These are phyloP conservation scores for Leucocoprinus leucothites DNA, from an alignment of 768 basidiomycete species.

Conservation along the genomic window DNA sequence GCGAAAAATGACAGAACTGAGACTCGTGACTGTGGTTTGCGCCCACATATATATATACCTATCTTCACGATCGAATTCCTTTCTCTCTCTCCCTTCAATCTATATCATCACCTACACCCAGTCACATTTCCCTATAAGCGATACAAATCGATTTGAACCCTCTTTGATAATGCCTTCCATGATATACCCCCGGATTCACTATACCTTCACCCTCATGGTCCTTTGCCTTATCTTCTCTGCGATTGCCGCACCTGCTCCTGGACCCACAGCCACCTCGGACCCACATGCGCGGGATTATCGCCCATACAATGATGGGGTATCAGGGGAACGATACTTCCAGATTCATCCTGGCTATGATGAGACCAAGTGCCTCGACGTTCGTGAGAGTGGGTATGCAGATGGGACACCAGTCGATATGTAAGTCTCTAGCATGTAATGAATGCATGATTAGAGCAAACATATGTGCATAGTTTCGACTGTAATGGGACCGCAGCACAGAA, in stretches of 20 bases:
- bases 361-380: slow-evolving; percentile 28
- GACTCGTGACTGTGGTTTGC: no score
- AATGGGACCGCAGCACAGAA: slow-evolving; percentile 25
- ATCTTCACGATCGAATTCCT: no score
- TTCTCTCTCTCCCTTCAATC: no score
- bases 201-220: background rate
- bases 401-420: slow-evolving; percentile 29
- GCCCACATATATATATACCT: no score
- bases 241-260: background rate
- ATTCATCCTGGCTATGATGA: slow-evolving; percentile 24
- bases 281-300: background rate
- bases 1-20: no score
- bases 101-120: background rate
- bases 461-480: slow-evolving; percentile 24
- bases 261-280: background rate
- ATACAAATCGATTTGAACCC: background rate
- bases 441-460: background rate
- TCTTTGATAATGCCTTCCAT: background rate
- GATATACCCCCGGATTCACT: background rate
- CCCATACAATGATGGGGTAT: background rate
- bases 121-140: background rate
- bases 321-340: slow-evolving; percentile 4
- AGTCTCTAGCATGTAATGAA: background rate
- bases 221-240: background rate
- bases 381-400: slow-evolving; percentile 22